These are phyloP conservation scores for Hyparrhenia diplandra DNA, from an alignment of 176 grass and related monocot genomes.

Conservation along the genomic window DNA sequence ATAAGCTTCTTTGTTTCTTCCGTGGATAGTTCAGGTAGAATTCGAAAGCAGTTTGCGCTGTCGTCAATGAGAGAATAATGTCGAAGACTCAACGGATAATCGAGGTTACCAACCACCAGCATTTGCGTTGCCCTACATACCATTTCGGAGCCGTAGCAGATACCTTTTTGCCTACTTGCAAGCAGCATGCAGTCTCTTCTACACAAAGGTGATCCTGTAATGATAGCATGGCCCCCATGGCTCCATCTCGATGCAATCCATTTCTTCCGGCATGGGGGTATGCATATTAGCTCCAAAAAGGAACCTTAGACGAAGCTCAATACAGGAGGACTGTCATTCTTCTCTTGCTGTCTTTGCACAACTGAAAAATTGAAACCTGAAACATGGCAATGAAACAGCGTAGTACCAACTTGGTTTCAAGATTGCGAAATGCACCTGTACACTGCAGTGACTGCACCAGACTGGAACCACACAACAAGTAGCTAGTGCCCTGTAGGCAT, in stretches of 20 bases:
- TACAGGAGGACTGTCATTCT: background rate
- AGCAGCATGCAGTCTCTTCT: background rate
- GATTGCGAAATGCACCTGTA: background rate
- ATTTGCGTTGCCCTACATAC: background rate
- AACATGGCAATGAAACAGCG: background rate
- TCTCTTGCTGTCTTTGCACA: background rate
- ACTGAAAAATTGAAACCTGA: background rate
- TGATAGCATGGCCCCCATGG: background rate
- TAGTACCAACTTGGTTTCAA: background rate
- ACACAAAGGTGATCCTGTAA: constrained; percentile 10
- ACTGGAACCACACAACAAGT: background rate
- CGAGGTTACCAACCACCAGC: background rate
- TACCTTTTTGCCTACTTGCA: background rate
- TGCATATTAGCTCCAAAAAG: background rate
- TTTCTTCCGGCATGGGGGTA: background rate
- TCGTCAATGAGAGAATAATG: background rate
- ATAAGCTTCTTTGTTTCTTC: background rate
- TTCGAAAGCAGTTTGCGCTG: background rate
- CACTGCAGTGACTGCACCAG: background rate
- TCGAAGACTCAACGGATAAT: background rate
- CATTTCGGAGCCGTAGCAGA: background rate
- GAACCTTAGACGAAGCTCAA: background rate
- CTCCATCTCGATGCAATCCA: background rate
- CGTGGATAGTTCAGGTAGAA: background rate
- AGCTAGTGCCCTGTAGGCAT: background rate